Percentiles rank a stretch among this genome's conserved stretches.
These are phyloP conservation scores for Globisporangium solare DNA, from an alignment of 352 stramenopile genomes.

Conservation along the genomic window DNA sequence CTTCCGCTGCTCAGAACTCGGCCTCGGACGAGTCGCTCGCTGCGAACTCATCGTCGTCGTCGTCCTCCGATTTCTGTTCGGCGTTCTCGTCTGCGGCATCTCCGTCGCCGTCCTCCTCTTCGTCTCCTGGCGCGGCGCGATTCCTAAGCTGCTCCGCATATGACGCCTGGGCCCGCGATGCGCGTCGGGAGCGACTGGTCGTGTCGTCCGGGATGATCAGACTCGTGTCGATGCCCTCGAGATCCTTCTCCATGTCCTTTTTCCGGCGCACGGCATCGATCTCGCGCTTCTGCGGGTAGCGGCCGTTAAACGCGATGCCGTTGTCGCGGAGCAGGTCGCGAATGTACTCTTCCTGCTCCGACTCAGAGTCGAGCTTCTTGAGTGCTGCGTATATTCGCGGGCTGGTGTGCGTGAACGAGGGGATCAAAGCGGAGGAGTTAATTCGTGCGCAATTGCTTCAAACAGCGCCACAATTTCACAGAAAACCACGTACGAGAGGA, in stretches of 20 bases:
- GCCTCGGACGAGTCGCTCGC: conserved; percentile 30
- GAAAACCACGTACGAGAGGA: conserved; percentile 50
- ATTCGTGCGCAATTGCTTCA: conserved; percentile 2
- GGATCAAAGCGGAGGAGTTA: neutral
- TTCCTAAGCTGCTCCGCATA: conserved; percentile 9
- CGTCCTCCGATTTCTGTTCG: conserved; percentile 13
- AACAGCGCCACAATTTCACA: neutral
- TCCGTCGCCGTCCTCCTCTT: conserved; percentile 29
- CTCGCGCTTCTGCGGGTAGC: conserved; percentile 61
- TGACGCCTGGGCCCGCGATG: conserved; percentile 1
- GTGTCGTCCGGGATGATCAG: conserved; percentile 51
- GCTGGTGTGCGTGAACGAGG: conserved; percentile 18
- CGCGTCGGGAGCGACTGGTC: conserved; percentile 10
- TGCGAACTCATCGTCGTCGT: conserved; percentile 10
- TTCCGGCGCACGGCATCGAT: conserved; percentile 70
- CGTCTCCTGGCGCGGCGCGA: conserved; percentile 20
- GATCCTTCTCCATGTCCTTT: conserved; percentile 55
- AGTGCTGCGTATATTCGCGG: conserved; percentile 56
- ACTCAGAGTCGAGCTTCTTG: conserved; percentile 30
- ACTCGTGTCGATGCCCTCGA: conserved; percentile 81
- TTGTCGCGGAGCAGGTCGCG: conserved; percentile 43
- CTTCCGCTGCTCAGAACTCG: conserved; percentile 21
- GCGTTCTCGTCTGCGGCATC: conserved; percentile 15
- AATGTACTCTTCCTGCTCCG: conserved; percentile 56
- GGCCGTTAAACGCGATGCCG: conserved; percentile 45